Conservation (phyloP, 345 rosid species). For the rapeseed (Brassica napus) region DNA sequence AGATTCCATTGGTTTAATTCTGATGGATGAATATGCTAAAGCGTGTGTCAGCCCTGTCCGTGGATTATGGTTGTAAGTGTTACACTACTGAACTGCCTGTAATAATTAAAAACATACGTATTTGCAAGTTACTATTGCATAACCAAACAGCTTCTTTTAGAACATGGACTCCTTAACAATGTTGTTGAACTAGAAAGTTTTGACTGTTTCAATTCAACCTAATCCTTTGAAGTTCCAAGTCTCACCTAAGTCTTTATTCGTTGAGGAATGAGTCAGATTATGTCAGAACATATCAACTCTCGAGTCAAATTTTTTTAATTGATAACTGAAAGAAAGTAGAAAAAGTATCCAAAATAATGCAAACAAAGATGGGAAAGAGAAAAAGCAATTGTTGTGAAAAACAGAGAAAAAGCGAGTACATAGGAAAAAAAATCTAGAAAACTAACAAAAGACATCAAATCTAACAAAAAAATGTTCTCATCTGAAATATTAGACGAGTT, state of each 20-base stretch:
- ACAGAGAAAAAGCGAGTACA: background rate
- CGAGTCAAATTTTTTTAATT: background rate
- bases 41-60: background rate
- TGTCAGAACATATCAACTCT: background rate
- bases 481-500: background rate
- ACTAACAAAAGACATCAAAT: background rate
- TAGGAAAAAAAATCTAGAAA: background rate
- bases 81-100: background rate
- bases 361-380: background rate
- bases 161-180: background rate
- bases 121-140: background rate
- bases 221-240: background rate
- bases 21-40: background rate
- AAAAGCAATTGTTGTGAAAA: no score
- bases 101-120: background rate
- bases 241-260: background rate
- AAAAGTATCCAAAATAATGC: background rate
- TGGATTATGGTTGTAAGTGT: background rate
- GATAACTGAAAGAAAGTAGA: background rate
- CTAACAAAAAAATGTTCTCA: background rate
- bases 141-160: background rate
- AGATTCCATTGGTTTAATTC: background rate
- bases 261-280: constrained; percentile 3
- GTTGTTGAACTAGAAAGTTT: constrained; percentile 15
- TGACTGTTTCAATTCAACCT: constrained; percentile 7